These are phyloP conservation scores for Pseudogymnoascus sp. DNA, from an alignment of 2,329 filamentous ascomycete genomes.

Conservation along the genomic window DNA sequence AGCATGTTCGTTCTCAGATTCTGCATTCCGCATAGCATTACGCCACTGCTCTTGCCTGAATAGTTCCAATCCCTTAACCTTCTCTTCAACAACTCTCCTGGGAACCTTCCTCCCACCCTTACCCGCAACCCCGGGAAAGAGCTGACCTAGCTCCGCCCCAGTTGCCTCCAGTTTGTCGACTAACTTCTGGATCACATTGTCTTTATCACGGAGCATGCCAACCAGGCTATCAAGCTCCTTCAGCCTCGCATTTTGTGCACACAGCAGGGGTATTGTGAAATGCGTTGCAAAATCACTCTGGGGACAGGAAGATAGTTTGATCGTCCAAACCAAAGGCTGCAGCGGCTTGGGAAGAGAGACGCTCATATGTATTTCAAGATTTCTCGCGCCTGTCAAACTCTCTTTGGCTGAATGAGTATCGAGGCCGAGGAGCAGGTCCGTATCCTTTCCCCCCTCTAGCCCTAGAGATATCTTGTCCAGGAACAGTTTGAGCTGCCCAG, in stretches of 20 bases:
- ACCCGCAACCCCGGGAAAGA: constrained; percentile 39
- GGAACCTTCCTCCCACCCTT: constrained; percentile 34
- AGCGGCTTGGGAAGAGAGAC: constrained; percentile 57
- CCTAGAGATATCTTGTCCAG: constrained; percentile 53
- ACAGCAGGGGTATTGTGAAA: constrained; percentile 42
- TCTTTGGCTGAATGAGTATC: constrained; percentile 33
- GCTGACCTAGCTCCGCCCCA: constrained; percentile 41
- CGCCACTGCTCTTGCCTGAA: constrained; percentile 35
- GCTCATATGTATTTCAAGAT: constrained; percentile 46
- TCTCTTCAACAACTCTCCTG: constrained; percentile 28
- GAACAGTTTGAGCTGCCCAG: constrained; percentile 60
- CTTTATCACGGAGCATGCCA: constrained; percentile 42
- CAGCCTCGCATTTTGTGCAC: constrained; percentile 37
- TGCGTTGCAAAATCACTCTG: constrained; percentile 35
- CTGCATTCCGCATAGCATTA: background rate
- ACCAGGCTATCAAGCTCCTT: constrained; percentile 39
- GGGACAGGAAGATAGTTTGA: constrained; percentile 42
- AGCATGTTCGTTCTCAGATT: background rate
- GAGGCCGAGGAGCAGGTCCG: constrained; percentile 36
- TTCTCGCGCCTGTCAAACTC: constrained; percentile 28
- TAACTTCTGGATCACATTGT: constrained; percentile 46
- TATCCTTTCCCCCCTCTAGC: constrained; percentile 36
- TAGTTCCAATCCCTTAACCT: constrained; percentile 39
- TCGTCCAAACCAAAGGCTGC: constrained; percentile 56
- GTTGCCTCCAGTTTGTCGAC: constrained; percentile 46